Evolutionary conservation across 306 rosid genomes (phyloP).

Genomic region (Dryas octopetala): DNA sequence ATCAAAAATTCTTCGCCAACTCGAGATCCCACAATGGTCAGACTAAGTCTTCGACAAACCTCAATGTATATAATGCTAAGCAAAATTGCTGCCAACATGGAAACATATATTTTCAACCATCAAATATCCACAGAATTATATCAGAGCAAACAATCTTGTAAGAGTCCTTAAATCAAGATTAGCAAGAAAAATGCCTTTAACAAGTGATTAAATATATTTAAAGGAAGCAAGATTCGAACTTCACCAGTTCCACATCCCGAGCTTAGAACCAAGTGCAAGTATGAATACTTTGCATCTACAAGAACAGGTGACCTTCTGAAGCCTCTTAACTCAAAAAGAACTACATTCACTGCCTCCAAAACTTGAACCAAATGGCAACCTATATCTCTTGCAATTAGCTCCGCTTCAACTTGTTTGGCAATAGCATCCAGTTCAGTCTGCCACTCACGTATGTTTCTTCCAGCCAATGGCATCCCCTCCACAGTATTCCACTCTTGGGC

Average conservation of each 20-base stretch:
- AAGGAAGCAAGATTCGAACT: conserved; percentile 10
- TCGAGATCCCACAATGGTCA: conserved; percentile 21
- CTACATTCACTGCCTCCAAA: conserved; percentile 19
- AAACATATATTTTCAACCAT: background rate
- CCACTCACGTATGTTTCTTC: conserved; percentile 5
- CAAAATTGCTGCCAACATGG: conserved; percentile 12
- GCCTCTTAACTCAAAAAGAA: conserved; percentile 20
- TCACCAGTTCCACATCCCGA: conserved; percentile 22
- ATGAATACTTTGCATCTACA: conserved; percentile 14
- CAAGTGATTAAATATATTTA: conserved; percentile 8
- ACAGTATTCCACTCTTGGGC: conserved; percentile 7
- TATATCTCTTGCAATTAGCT: conserved; percentile 9
- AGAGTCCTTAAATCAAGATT: background rate
- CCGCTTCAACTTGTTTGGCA: conserved; percentile 18
- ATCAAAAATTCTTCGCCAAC: conserved; percentile 14
- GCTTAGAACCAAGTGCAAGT: conserved; percentile 21
- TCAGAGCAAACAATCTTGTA: background rate
- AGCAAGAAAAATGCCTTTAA: conserved; percentile 17
- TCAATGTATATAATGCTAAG: conserved; percentile 21
- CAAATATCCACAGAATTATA: background rate
- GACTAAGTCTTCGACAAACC: conserved; percentile 7
- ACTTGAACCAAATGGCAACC: conserved; percentile 17
- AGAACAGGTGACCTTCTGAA: conserved; percentile 14
- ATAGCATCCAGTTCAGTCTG: conserved; percentile 15
- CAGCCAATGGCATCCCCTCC: conserved; percentile 14